A percentile compares a stretch with the other conserved stretches of the same genome.
Evolutionary conservation across 2,329 filamentous ascomycete genomes (phyloP).

Genomic region (Fusarium clavum): DNA sequence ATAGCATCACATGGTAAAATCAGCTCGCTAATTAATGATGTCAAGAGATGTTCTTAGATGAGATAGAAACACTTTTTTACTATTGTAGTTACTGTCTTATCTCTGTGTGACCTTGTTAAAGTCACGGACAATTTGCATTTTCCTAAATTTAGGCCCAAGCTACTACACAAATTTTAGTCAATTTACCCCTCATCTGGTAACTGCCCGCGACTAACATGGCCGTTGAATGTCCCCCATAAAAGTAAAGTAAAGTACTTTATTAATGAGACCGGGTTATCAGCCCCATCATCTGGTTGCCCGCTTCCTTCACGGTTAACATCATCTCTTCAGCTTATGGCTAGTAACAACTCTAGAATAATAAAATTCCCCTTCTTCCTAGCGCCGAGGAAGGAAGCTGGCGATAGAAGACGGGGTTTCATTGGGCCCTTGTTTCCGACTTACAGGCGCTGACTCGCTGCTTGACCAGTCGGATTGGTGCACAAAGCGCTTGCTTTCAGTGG

Average conservation of each 20-base stretch:
- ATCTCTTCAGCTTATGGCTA: slow-evolving; percentile 8
- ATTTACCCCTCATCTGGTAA: slow-evolving; percentile 36
- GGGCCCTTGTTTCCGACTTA: slow-evolving; percentile 38
- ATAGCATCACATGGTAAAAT: not conserved
- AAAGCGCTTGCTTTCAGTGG: slow-evolving; percentile 54
- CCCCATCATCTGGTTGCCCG: slow-evolving; percentile 3
- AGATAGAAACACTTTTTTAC: not conserved
- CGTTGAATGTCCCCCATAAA: slow-evolving; percentile 22
- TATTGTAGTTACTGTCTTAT: not conserved
- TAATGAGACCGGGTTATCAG: not conserved
- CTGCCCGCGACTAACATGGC: slow-evolving; percentile 7
- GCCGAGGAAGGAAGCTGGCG: slow-evolving; percentile 25
- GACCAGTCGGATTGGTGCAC: slow-evolving; percentile 51
- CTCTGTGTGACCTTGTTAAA: not conserved
- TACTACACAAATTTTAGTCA: slow-evolving; percentile 16
- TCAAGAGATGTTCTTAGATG: not conserved
- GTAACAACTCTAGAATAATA: slow-evolving; percentile 9
- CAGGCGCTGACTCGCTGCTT: slow-evolving; percentile 49
- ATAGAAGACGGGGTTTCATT: slow-evolving; percentile 28
- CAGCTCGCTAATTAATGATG: slow-evolving; percentile 6
- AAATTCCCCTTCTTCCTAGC: slow-evolving; percentile 23
- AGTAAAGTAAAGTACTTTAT: not conserved
- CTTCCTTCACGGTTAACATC: not conserved
- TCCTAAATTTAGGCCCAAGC: slow-evolving; percentile 22
- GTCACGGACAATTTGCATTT: not conserved